Base-by-base conservation (phyloP, 2,329 filamentous ascomycete species). In the Thermoascus crustaceus region DNA sequence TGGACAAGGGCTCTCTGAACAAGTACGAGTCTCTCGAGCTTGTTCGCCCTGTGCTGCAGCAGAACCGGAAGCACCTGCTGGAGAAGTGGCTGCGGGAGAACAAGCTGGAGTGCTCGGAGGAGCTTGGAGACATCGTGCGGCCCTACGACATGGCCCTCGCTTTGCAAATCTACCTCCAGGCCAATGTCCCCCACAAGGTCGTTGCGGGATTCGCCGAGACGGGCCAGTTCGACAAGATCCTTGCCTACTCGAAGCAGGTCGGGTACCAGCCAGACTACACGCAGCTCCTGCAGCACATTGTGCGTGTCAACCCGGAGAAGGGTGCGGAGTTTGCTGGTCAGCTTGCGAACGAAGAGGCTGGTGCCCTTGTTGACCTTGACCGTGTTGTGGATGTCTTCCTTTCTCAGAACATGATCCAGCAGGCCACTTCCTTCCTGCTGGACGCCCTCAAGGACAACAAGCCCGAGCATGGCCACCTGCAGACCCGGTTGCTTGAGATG, bases 21-120 rank as follows among this genome's bases (percentile, higher is more conserved):
- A 80, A 82, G 57, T 84, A 94, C 47, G 91, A 98, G 66, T 94
- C 88, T 30, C 70, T 98, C 24, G 91, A 98, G 68, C 73, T 98
- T 42, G 88, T 91, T 7, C 80, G 87, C 47, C 91, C 91, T 13
- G 91, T 98, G 13, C 74, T 98, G 39, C 79, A 83, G 38, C 91
- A 98, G 64, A 91, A 88, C 61, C 80, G 91, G 46, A 96, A 95
- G 68, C 86, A 96, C 56, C 70, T 98, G 17, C 75, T 98, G 18
- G 91, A 96, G 67, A 98, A 98, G 66, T 98, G 93, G 93, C 76
- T 96, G 61, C 82, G 82, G 55, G 91, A 96, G 66, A 83, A 86
- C 64, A 98, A 98, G 71, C 75, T 98, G 27, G 85, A 93, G 60
- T 88, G 84, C 66, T 96, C 91, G 0, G 91, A 98, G 67, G 85